Conservation (phyloP, 768 basidiomycete species). For the Mycena metata region DNA sequence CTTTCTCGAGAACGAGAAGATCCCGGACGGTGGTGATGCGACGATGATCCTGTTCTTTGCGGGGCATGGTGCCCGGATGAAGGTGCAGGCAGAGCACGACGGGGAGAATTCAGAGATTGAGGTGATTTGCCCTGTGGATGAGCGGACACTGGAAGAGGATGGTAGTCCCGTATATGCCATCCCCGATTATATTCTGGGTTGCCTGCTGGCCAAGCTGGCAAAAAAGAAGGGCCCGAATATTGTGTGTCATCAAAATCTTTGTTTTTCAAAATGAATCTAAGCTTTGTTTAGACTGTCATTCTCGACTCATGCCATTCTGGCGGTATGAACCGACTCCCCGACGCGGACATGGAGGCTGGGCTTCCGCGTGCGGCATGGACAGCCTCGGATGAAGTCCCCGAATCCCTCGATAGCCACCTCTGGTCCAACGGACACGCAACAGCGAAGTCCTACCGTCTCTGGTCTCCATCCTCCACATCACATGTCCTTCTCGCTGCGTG, state of each 20-base stretch:
- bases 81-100: background rate
- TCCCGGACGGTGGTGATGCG: background rate
- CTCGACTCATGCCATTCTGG: background rate
- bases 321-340: background rate
- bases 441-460: background rate
- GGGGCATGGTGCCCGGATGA: slow-evolving; percentile 1
- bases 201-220: background rate
- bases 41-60: slow-evolving; percentile 14
- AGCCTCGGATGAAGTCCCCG: background rate
- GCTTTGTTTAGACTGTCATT: background rate
- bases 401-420: background rate
- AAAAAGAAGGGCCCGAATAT: background rate
- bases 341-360: too few relatives aligned
- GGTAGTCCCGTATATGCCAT: background rate
- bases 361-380: background rate
- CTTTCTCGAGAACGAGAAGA: background rate
- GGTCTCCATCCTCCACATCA: background rate
- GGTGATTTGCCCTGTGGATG: slow-evolving; percentile 4
- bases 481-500: slow-evolving; percentile 16
- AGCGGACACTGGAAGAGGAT: background rate
- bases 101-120: background rate
- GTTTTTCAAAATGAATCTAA: too few relatives aligned
- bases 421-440: too few relatives aligned
- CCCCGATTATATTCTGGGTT: background rate
- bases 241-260: background rate